These are phyloP conservation scores for Eucalyptus virginea DNA, from an alignment of 345 rosid genomes.

Conservation along the genomic window DNA sequence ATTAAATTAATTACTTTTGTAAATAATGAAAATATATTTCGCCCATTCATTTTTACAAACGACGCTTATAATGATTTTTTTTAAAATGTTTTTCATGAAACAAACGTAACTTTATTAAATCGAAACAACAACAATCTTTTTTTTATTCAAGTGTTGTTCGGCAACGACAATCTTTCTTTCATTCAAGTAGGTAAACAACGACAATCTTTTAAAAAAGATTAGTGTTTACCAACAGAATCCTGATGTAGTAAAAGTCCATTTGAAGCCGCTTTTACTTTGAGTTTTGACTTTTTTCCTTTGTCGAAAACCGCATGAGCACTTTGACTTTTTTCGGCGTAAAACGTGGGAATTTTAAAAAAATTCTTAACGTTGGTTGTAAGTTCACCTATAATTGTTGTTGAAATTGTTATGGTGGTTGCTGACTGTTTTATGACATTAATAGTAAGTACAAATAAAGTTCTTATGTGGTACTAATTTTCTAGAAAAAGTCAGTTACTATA, in stretches of 20 bases:
- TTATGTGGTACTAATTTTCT: neutral
- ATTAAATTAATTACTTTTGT: neutral
- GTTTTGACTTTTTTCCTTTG: neutral
- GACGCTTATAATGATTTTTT: rapidly evolving
- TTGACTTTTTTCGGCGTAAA: neutral
- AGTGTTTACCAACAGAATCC: neutral
- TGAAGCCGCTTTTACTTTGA: neutral
- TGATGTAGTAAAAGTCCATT: neutral
- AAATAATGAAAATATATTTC: neutral
- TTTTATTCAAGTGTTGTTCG: neutral
- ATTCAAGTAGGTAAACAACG: too few relatives aligned
- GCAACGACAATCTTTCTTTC: too few relatives aligned
- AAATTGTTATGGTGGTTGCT: neutral
- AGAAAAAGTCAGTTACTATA: neutral
- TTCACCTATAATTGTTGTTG: neutral
- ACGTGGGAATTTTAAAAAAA: neutral
- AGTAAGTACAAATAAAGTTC: neutral
- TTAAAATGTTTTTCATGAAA: rapidly evolving
- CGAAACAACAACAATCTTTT: too few relatives aligned
- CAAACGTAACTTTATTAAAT: rapidly evolving
- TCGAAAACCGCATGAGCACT: neutral
- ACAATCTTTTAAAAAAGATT: too few relatives aligned
- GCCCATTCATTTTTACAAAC: neutral
- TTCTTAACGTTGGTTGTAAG: neutral
- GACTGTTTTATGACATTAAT: neutral